These are phyloP conservation scores for Dioscorea dumetorum DNA, from an alignment of 106 monocot species.

Conservation along the genomic window DNA sequence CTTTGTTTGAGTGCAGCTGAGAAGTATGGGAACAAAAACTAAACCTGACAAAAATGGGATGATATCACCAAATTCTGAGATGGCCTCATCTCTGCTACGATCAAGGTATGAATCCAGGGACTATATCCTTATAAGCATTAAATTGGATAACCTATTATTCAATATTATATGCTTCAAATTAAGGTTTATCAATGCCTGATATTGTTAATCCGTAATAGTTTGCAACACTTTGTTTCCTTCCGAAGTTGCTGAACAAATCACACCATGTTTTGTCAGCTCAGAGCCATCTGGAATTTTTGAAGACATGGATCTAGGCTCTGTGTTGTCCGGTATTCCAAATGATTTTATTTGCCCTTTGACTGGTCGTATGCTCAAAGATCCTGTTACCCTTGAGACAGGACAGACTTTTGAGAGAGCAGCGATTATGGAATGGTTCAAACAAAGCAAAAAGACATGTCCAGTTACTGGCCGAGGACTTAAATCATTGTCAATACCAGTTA, in stretches of 20 bases:
- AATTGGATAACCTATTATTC: too few species aligned
- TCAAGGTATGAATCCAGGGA: conserved; percentile 4
- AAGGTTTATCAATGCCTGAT: too few species aligned
- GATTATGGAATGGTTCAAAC: conserved; percentile 49
- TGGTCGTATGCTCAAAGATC: conserved; percentile 38
- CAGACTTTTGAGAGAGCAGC: conserved; percentile 52
- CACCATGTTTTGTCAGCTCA: not conserved
- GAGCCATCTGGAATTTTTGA: not conserved
- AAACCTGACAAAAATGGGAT: conserved; percentile 1
- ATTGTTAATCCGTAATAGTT: too few species aligned
- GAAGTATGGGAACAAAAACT: not conserved
- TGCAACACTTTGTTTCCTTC: too few species aligned
- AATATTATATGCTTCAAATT: too few species aligned
- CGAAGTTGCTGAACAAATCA: too few species aligned
- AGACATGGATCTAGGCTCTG: not conserved
- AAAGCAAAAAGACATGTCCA: conserved; percentile 52
- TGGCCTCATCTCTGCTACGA: conserved; percentile 15
- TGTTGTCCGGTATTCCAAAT: conserved; percentile 13
- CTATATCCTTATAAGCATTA: not conserved
- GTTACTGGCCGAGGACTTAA: conserved; percentile 25
- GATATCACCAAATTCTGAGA: not conserved
- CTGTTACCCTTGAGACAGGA: conserved; percentile 54
- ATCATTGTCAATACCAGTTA: conserved; percentile 11
- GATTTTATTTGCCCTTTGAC: conserved; percentile 58
- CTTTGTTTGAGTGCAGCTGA: conserved; percentile 4